Base-by-base conservation (phyloP, 305 asterid genomes). In the Caryopteris hybrid region DNA sequence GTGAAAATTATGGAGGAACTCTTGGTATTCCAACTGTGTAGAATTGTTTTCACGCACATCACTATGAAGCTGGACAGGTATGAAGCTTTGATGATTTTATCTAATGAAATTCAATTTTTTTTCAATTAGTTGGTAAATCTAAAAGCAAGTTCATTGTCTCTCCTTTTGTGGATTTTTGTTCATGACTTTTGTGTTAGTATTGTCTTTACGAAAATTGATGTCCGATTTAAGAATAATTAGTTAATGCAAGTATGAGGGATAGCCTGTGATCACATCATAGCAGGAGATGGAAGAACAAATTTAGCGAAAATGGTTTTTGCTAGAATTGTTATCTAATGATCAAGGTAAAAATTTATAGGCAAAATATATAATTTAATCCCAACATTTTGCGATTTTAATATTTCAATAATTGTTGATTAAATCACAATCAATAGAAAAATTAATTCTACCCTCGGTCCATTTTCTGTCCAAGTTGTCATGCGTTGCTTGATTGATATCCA, bases 1-100 rank as follows among this genome's bases (percentile, higher is more conserved):
- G 82, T 56, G 92, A 87, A 68, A 65, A 50, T 54, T 89, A 87
- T 53, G 96, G 96, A 52, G 96, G 96, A 60, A 78, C 80, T 68
- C 89, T 89, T 29, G 62, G 74, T 54, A 72, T 87, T 70, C 77
- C 76, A 51, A 66, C 72, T 33, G 34, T 27, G 66, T 50, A 74
- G 72, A 62, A 74, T 64, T 75, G 2, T 25, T 4, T n/a, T n/a
- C 3, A 31, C 2, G 1, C 2, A 36, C 41, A 5, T 36, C 12
- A 36, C 2, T 7, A 5, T 36, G 41, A 36, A 3, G 16, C 45
- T 31, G 13, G 41, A 17, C 27, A 17, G 62, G 62, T 56, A 33
- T 3, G 43, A 16, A 56, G 45, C 45, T 31, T 56, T n/a, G 11
- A 54, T 54, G 23, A 2, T 31, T 27, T 54, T n/a, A n/a, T 54